A percentile compares a stretch with the other conserved stretches of the same genome.
phyloP scores from a whole-genome alignment of 2,329 filamentous ascomycete species.

The Fusarium sp. region DNA sequence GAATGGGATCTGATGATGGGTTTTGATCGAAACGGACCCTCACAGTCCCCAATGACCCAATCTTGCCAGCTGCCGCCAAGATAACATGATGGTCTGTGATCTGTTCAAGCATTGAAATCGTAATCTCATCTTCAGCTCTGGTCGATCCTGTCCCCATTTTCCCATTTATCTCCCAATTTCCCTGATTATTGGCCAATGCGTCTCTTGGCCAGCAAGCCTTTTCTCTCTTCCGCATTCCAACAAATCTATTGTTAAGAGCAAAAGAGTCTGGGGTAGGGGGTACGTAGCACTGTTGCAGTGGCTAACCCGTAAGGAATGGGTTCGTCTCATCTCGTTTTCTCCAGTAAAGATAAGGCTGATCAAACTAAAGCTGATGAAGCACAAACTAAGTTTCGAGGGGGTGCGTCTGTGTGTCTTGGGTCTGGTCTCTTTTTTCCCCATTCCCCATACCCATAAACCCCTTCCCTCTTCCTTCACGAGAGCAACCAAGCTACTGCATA shows the following conservation, averaged over 20 bases:
- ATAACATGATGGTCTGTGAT: neutral
- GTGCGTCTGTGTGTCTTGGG: neutral
- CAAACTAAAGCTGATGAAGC: constrained; percentile 2
- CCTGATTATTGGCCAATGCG: neutral
- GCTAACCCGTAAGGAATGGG: neutral
- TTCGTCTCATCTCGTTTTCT: neutral
- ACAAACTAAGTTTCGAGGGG: constrained; percentile 1
- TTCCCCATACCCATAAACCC: neutral
- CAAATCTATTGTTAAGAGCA: neutral
- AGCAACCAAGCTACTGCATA: constrained; percentile 11
- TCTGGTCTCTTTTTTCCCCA: neutral
- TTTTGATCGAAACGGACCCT: neutral
- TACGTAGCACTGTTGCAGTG: neutral
- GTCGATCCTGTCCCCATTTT: neutral
- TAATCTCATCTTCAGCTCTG: constrained; percentile 7
- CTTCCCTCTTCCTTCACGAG: neutral
- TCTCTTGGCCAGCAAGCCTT: constrained; percentile 1
- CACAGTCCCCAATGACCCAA: neutral
- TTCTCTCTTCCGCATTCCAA: neutral
- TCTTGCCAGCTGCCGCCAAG: neutral
- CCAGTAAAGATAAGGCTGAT: constrained; percentile 7
- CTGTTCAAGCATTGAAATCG: neutral
- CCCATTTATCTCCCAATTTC: neutral
- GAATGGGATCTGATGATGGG: neutral
- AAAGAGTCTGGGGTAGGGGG: constrained; percentile 2